Conservation (phyloP, 2,329 filamentous ascomycete genomes). For the Xylariaceae sp. region DNA sequence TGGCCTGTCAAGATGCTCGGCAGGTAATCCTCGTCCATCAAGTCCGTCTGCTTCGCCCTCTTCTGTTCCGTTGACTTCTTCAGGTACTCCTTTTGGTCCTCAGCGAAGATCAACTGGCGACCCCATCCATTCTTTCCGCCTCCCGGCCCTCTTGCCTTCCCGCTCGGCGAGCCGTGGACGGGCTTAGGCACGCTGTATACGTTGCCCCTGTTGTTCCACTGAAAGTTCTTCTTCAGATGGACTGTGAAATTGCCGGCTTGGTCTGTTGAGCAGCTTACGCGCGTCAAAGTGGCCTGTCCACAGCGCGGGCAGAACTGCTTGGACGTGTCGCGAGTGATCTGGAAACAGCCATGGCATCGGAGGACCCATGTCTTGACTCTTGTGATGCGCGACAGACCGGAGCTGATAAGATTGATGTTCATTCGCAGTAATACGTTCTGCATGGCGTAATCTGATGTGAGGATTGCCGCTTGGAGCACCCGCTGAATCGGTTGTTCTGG, state of each 20-base stretch:
- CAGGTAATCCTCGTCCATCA: constrained; percentile 95
- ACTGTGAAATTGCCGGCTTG: constrained; percentile 76
- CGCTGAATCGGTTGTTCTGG: constrained; percentile 53
- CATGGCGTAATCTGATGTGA: constrained; percentile 96
- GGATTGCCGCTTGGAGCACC: constrained; percentile 80
- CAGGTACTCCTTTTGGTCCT: constrained; percentile 93
- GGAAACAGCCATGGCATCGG: constrained; percentile 92
- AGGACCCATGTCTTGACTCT: constrained; percentile 86
- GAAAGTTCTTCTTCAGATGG: constrained; percentile 90
- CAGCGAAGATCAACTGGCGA: constrained; percentile 75
- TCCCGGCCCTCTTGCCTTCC: constrained; percentile 62
- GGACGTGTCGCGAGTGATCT: constrained; percentile 75
- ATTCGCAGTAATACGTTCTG: constrained; percentile 95
- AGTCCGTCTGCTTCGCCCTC: constrained; percentile 68
- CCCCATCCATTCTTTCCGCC: constrained; percentile 90
- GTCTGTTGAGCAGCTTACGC: constrained; percentile 83
- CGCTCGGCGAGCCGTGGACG: constrained; percentile 74
- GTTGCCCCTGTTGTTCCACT: constrained; percentile 93
- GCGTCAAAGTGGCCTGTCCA: constrained; percentile 80
- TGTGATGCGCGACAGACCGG: constrained; percentile 74
- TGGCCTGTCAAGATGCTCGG: constrained; percentile 82
- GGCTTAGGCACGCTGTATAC: constrained; percentile 92
- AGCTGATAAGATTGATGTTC: constrained; percentile 85
- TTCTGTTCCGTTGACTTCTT: constrained; percentile 62
- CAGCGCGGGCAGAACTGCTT: constrained; percentile 93